Evolutionary conservation across 495 filamentous ascomycete species (phyloP).

Genomic region (Penicillium mononematosum): DNA sequence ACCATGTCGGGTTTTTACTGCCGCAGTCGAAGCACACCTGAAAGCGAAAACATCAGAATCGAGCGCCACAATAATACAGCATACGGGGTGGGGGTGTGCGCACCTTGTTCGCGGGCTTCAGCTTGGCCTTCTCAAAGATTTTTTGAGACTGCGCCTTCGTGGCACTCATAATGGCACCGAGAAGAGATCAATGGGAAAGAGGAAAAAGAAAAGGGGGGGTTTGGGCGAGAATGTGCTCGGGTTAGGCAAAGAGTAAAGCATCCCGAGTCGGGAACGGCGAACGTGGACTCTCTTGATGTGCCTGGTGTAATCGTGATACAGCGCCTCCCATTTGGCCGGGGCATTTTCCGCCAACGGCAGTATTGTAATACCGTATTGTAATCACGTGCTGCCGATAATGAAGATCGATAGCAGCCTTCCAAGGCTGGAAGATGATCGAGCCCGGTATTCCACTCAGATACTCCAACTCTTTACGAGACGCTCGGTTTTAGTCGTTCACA

Average conservation of each 20-base stretch:
- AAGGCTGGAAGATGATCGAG: neutral
- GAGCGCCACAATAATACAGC: constrained; percentile 13
- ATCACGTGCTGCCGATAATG: constrained; percentile 12
- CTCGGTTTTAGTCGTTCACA: neutral
- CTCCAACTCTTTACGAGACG: neutral
- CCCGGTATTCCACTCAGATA: neutral
- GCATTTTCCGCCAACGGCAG: neutral
- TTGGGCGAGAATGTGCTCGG: constrained; percentile 11
- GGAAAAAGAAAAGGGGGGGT: constrained; percentile 10
- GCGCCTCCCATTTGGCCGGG: constrained; percentile 5
- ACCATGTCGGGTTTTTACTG: constrained; percentile 97
- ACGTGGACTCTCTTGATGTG: constrained; percentile 29
- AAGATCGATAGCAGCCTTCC: constrained; percentile 9
- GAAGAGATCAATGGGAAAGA: constrained; percentile 6
- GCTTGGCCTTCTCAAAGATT: constrained; percentile 96
- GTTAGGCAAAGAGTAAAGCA: constrained; percentile 22
- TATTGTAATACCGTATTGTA: constrained; percentile 22
- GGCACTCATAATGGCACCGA: constrained; percentile 65
- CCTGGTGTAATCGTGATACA: constrained; percentile 12
- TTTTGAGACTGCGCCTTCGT: constrained; percentile 93
- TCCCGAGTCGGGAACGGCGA: constrained; percentile 26
- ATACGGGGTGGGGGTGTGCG: constrained; percentile 33
- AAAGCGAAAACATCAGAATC: constrained; percentile 21
- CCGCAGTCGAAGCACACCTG: constrained; percentile 97
- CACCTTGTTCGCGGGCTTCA: constrained; percentile 92